Evolutionary conservation across 192 early-diverging fungal species (phyloP).

Genomic region (Gonapodya sp.): DNA sequence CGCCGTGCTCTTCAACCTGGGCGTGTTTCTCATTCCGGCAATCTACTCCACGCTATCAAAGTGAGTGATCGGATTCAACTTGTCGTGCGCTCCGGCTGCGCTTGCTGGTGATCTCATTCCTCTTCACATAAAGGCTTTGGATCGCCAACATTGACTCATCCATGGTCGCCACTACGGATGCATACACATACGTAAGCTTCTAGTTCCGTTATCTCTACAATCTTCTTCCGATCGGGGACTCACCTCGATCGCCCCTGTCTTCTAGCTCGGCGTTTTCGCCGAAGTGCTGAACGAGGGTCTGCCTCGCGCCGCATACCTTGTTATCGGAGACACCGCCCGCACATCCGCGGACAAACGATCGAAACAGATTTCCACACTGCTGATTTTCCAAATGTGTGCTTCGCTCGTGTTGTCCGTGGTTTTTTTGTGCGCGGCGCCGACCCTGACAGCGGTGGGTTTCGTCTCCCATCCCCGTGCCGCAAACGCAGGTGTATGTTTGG

Average conservation of each 20-base stretch:
- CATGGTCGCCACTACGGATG: constrained; percentile 19
- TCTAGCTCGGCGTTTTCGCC: constrained; percentile 11
- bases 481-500: too few species aligned
- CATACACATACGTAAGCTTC: constrained; percentile 17
- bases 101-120: too few species aligned
- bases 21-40: constrained; percentile 18
- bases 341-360: neutral
- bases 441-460: constrained; percentile 13
- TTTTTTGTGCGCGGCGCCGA: constrained; percentile 13
- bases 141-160: constrained; percentile 21
- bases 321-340: constrained; percentile 17
- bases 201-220: neutral
- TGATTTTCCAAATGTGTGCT: constrained; percentile 10
- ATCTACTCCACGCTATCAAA: constrained; percentile 21
- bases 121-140: constrained; percentile 14
- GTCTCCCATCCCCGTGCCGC: neutral
- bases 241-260: neutral
- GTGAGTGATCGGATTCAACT: too few species aligned
- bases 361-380: neutral
- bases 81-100: too few species aligned
- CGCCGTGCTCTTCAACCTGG: constrained; percentile 18
- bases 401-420: constrained; percentile 12
- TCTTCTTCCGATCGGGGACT: neutral
- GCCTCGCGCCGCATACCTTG: constrained; percentile 17
- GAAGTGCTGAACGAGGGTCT: constrained; percentile 24